Base-by-base conservation (phyloP, 2,329 filamentous ascomycete species). In the Venturia pyrina region DNA sequence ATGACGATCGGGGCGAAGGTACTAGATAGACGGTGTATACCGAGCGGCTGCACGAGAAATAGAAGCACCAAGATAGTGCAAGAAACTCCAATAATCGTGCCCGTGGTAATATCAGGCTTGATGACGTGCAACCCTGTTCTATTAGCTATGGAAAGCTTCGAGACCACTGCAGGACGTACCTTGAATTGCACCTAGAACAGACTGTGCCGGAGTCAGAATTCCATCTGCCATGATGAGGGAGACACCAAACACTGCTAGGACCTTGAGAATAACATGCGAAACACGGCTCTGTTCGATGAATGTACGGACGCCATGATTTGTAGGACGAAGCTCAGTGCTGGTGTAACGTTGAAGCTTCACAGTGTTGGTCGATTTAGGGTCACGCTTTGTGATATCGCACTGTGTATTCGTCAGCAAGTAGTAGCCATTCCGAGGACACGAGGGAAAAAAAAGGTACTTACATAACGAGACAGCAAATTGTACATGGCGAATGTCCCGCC, bases 161-260 rank as follows among this genome's bases (percentile, higher is more conserved):
- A 5, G 32, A 15, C 76, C 15, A 43, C 5, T n/a, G 19, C 28
- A 4, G 15, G 53, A 7, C 53, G 6, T 37, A 32, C 85, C 87
- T 72, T 90, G 87, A 19, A 89, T 84, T 1, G 87, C 87, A 34
- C 87, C 87, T 6, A 90, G 80, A 1, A 89, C 85, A 3, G 87
- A 89, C 72, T 90, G 46, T 11, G 87, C 87, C 0, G 87, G 87
- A 1, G 87, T 89, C 34, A 89, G 76, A 13, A 89, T 82, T 59
- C 87, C 87, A 72, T 89, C 83, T 41, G 82, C 79, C 75, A 89
- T 86, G 68, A 89, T 86, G 81, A 89, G 84, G 37, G 84, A 84
- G 11, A 89, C 87, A 13, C 85, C 86, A 10, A 89, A 75, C 1
- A 89, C 85, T 1, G 85, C 87, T 57, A 88, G 80, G 1, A 82